Evolutionary conservation across 441 rosid genomes (phyloP).

Genomic region (Metrosideros polymorpha): DNA sequence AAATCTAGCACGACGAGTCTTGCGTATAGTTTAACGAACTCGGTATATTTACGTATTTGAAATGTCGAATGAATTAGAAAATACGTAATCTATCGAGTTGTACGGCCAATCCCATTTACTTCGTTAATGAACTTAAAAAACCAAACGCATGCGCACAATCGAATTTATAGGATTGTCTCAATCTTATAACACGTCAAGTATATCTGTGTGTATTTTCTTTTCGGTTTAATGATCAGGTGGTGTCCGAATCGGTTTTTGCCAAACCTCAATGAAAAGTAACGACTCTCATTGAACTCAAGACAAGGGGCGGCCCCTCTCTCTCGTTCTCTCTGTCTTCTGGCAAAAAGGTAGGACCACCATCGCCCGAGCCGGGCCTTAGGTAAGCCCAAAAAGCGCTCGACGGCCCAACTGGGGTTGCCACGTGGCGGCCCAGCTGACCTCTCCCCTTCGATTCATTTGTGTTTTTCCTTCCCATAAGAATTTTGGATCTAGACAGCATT

Average conservation of each 20-base stretch:
- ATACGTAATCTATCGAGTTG: not conserved
- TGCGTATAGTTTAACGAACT: no score
- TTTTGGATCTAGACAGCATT: not conserved
- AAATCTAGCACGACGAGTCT: rapidly evolving
- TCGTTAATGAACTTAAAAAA: not conserved
- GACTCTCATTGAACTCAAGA: not conserved
- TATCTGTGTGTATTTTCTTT: not conserved
- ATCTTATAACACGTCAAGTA: not conserved
- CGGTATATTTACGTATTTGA: no score
- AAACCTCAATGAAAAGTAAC: rapidly evolving
- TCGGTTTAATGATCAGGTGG: rapidly evolving
- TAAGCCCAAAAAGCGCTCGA: not conserved
- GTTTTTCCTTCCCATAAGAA: not conserved
- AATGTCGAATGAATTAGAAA: not conserved
- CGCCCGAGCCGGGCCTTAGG: rapidly evolving
- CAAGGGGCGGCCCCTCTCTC: not conserved
- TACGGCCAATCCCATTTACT: not conserved
- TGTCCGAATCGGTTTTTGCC: rapidly evolving
- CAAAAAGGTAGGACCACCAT: not conserved
- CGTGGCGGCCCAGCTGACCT: no score
- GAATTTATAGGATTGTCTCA: not conserved
- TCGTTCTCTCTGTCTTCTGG: no score
- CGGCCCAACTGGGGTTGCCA: not conserved
- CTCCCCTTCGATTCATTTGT: rapidly evolving
- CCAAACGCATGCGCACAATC: not conserved